Evolutionary conservation across 2,329 filamentous ascomycete species (phyloP).

Genomic region (Colletotrichum musae): DNA sequence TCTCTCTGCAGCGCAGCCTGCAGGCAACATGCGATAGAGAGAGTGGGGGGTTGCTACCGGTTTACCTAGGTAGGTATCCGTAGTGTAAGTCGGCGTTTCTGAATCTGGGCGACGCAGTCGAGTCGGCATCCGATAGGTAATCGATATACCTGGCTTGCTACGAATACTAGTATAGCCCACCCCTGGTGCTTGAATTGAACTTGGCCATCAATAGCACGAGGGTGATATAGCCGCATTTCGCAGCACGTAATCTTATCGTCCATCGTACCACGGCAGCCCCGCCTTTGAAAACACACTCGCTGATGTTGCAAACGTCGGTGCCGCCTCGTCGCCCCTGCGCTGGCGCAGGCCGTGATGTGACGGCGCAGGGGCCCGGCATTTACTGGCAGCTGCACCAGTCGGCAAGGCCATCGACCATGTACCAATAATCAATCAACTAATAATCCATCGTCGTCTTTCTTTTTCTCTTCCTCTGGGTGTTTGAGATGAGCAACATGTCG

Average conservation of each 20-base stretch:
- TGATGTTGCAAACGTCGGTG: conserved; percentile 20
- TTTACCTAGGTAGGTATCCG: no score
- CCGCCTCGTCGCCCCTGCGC: background rate
- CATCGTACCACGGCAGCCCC: conserved; percentile 19
- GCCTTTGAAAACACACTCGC: conserved; percentile 7
- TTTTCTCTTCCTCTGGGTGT: background rate
- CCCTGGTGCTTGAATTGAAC: conserved; percentile 6
- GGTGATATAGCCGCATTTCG: conserved; percentile 7
- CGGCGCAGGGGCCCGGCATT: background rate
- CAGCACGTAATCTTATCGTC: conserved; percentile 17
- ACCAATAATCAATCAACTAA: no score
- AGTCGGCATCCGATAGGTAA: conserved; percentile 20
- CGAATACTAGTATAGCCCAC: background rate
- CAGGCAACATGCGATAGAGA: background rate
- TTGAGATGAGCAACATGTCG: background rate
- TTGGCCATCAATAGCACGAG: conserved; percentile 18
- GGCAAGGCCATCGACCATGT: background rate
- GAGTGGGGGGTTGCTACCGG: background rate
- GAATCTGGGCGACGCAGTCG: background rate
- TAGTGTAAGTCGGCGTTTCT: conserved; percentile 3
- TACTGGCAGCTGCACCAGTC: no score
- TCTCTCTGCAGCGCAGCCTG: background rate
- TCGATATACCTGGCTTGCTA: background rate
- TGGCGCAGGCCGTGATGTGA: background rate
- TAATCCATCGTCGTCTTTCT: no score